A percentile compares a stretch with the other conserved stretches of the same genome.
Conservation (phyloP, 2,329 filamentous ascomycete genomes). For the Ceratocystis lukuohia region DNA sequence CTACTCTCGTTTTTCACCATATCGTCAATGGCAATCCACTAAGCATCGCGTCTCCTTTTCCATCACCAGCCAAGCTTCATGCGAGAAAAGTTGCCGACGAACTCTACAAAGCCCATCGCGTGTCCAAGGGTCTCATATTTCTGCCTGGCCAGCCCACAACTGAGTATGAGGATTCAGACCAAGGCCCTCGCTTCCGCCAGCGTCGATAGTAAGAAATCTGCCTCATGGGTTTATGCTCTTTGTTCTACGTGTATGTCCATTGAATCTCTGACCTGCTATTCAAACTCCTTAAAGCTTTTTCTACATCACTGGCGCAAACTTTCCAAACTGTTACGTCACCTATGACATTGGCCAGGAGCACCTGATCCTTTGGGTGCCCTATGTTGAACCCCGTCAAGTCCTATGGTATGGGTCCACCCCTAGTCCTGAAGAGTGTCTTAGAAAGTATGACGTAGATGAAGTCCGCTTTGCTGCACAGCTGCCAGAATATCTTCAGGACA, state of each 20-base stretch:
- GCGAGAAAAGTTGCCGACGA: conserved; percentile 42
- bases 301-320: conserved; percentile 43
- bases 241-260: background rate
- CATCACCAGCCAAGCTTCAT: conserved; percentile 38
- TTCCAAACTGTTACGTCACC: conserved; percentile 41
- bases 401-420: conserved; percentile 54
- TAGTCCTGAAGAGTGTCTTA: conserved; percentile 45
- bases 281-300: conserved; percentile 36
- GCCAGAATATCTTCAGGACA: conserved; percentile 30
- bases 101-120: conserved; percentile 28
- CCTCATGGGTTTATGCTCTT: background rate
- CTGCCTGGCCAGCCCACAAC: conserved; percentile 39
- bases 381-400: conserved; percentile 45
- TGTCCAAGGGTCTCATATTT: conserved; percentile 40
- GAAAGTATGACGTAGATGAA: conserved; percentile 54
- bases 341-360: conserved; percentile 46
- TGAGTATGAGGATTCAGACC: conserved; percentile 46
- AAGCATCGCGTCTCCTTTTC: conserved; percentile 2
- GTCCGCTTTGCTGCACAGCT: conserved; percentile 50
- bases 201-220: conserved; percentile 40
- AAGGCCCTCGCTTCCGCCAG: conserved; percentile 42
- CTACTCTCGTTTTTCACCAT: background rate
- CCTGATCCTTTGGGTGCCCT: conserved; percentile 61
- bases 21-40: background rate
- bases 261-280: conserved; percentile 14